A percentile compares a stretch with the other conserved stretches of the same genome.
These are phyloP conservation scores for Ascochyta lentis DNA, from an alignment of 2,329 filamentous ascomycete species.

Conservation along the genomic window DNA sequence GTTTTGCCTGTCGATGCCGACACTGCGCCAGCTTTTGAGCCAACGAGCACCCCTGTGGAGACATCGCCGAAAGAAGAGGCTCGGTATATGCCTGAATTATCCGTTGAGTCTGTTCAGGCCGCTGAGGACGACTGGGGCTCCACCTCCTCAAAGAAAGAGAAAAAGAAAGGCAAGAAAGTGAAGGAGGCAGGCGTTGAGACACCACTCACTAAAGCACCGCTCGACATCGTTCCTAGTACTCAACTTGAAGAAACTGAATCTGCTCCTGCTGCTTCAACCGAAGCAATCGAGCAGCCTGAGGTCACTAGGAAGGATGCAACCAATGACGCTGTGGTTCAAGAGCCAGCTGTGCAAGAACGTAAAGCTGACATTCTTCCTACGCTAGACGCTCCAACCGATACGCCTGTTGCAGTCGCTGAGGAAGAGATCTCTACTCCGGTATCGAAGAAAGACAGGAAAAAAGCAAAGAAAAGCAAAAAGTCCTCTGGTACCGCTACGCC, in stretches of 20 bases:
- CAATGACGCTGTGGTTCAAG: neutral
- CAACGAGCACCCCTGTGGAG: neutral
- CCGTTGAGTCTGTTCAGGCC: slow-evolving; percentile 9
- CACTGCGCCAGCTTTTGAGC: neutral
- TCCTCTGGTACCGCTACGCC: slow-evolving; percentile 24
- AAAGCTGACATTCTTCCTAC: neutral
- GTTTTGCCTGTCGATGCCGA: neutral
- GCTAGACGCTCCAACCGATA: neutral
- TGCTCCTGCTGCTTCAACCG: neutral
- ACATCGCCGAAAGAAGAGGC: neutral
- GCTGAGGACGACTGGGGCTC: slow-evolving; percentile 13
- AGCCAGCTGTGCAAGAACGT: neutral
- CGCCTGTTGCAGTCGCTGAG: neutral
- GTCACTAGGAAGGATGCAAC: neutral
- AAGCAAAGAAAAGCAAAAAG: slow-evolving; percentile 38
- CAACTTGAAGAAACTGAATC: slow-evolving; percentile 2
- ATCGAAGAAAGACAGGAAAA: slow-evolving; percentile 41
- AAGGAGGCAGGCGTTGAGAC: slow-evolving; percentile 18
- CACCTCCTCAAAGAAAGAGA: slow-evolving; percentile 20
- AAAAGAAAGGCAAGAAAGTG: slow-evolving; percentile 30
- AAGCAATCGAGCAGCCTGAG: slow-evolving; percentile 3
- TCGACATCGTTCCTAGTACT: slow-evolving; percentile 7
- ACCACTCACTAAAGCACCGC: slow-evolving; percentile 14
- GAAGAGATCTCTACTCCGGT: slow-evolving; percentile 11
- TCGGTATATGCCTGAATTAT: slow-evolving; percentile 22